phyloP scores from a whole-genome alignment of 2,329 filamentous ascomycete genomes.

The Colletotrichum brevisporum region DNA sequence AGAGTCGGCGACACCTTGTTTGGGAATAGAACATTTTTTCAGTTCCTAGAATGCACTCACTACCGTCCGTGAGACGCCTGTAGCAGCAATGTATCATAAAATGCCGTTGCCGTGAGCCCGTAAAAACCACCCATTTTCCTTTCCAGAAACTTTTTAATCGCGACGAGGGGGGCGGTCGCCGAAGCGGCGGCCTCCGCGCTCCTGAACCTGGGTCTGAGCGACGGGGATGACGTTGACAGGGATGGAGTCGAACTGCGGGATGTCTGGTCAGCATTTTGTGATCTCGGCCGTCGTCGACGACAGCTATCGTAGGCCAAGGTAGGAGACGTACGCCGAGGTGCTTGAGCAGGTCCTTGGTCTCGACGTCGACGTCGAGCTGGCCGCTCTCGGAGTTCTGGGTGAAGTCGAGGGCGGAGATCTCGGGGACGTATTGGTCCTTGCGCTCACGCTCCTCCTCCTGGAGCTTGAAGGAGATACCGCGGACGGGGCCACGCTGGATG shows the following conservation, averaged over 20 bases:
- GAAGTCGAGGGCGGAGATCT: conserved; percentile 99
- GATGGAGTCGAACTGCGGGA: conserved; percentile 89
- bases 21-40: conserved; percentile 71
- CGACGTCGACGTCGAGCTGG: conserved; percentile 93
- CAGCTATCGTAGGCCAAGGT: neutral
- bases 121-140: conserved; percentile 39
- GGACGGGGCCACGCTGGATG: conserved; percentile 98
- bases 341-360: conserved; percentile 99
- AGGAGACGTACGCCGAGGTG: conserved; percentile 88
- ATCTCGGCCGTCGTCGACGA: neutral
- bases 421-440: conserved; percentile 99
- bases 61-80: conserved; percentile 71
- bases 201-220: conserved; percentile 86
- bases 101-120: conserved; percentile 58
- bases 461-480: conserved; percentile 99
- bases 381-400: conserved; percentile 93
- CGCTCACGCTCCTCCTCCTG: conserved; percentile 99
- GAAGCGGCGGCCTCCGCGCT: conserved; percentile 84
- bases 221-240: conserved; percentile 96
- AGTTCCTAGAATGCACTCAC: conserved; percentile 72
- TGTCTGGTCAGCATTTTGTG: conserved; percentile 47
- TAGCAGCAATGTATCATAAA: conserved; percentile 52
- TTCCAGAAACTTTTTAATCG: conserved; percentile 54
- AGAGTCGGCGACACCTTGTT: conserved; percentile 93
- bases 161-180: conserved; percentile 71